These are phyloP conservation scores for Thermomucor indicae-seudaticae DNA, from an alignment of 371 early-diverging fungal species.

Conservation along the genomic window DNA sequence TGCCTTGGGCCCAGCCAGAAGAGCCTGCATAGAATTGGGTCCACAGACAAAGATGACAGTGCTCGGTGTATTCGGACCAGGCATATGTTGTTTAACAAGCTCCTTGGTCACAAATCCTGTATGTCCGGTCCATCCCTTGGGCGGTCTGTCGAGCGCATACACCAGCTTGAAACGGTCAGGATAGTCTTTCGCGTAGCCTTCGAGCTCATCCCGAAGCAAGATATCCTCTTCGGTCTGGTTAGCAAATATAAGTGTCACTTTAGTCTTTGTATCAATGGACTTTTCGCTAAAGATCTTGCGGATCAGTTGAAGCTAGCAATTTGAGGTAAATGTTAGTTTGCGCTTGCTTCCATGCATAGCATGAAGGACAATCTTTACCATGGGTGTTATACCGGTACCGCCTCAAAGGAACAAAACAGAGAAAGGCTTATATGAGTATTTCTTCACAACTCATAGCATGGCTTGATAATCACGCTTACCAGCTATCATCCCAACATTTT, in stretches of 20 bases:
- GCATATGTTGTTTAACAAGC: constrained; percentile 64
- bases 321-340: neutral
- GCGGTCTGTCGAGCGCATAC: constrained; percentile 75
- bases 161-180: constrained; percentile 78
- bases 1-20: constrained; percentile 79
- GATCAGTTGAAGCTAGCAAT: constrained; percentile 58
- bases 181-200: constrained; percentile 58
- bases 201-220: constrained; percentile 76
- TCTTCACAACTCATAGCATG: too few species aligned
- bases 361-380: constrained; percentile 39
- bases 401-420: constrained; percentile 34
- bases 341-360: neutral
- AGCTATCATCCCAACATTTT: constrained; percentile 79
- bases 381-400: constrained; percentile 95
- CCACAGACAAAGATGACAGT: constrained; percentile 83
- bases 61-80: constrained; percentile 49
- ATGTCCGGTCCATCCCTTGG: constrained; percentile 60
- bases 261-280: constrained; percentile 65
- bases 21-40: constrained; percentile 74
- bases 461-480: constrained; percentile 23
- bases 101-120: constrained; percentile 69
- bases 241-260: constrained; percentile 84
- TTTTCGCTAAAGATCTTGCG: constrained; percentile 67
- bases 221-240: constrained; percentile 87
- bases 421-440: too few species aligned